Percentiles rank a stretch among this genome's conserved stretches.
Conservation (phyloP, 2,329 filamentous ascomycete species). For the Teratosphaeria zuluensis region DNA sequence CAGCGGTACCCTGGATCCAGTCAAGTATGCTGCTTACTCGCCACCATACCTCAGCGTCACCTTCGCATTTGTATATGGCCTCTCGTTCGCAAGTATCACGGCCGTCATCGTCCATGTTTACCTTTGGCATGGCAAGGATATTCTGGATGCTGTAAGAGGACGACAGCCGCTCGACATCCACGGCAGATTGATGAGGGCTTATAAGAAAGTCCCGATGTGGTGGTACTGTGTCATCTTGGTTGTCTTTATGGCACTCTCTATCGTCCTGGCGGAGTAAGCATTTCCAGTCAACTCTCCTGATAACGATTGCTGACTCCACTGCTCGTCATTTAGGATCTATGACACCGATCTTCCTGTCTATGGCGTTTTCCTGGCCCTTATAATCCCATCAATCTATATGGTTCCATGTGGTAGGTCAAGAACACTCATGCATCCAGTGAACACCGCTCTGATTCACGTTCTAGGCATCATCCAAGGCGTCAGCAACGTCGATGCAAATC, state of each 20-base stretch:
- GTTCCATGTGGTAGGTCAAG: slow-evolving; percentile 68
- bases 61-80: slow-evolving; percentile 29
- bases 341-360: slow-evolving; percentile 57
- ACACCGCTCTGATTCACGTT: neutral
- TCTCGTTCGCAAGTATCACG: slow-evolving; percentile 30
- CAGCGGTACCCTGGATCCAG: slow-evolving; percentile 14
- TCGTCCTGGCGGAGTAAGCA: slow-evolving; percentile 12
- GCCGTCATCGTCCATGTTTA: slow-evolving; percentile 27
- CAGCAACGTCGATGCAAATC: slow-evolving; percentile 39
- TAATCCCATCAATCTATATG: slow-evolving; percentile 71
- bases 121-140: slow-evolving; percentile 28
- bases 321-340: slow-evolving; percentile 11
- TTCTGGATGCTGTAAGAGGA: slow-evolving; percentile 20
- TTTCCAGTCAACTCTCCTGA: neutral
- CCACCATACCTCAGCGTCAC: slow-evolving; percentile 30
- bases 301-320: neutral
- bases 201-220: slow-evolving; percentile 67
- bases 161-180: slow-evolving; percentile 37
- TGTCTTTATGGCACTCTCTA: slow-evolving; percentile 17
- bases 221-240: slow-evolving; percentile 42
- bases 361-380: slow-evolving; percentile 67
- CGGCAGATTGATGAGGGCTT: slow-evolving; percentile 71
- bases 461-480: slow-evolving; percentile 63
- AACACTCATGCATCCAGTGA: neutral
- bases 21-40: slow-evolving; percentile 32